These are phyloP conservation scores for Nicotiana sylvestris DNA, from an alignment of 257 asterid species.

Conservation along the genomic window DNA sequence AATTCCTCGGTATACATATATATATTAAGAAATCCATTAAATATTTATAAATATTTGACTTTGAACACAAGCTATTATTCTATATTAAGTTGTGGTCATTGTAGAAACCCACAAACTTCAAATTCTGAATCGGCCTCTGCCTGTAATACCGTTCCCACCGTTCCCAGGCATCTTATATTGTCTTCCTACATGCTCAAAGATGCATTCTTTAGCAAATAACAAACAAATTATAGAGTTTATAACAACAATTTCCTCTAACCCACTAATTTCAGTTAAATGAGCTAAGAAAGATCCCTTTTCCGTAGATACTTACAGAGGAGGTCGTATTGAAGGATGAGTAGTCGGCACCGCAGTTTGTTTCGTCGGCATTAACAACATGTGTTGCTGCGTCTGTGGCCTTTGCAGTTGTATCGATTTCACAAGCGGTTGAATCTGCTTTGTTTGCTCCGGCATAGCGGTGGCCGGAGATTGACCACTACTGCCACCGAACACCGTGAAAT, in stretches of 20 bases:
- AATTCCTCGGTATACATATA: too few relatives aligned
- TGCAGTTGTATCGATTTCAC: too few relatives aligned
- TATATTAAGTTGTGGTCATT: too few relatives aligned
- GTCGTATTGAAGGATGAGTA: constrained; percentile 47
- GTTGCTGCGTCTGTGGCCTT: neutral
- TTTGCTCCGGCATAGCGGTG: constrained; percentile 24
- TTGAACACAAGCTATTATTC: too few relatives aligned
- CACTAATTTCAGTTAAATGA: neutral
- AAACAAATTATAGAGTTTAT: neutral
- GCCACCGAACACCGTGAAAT: constrained; percentile 60
- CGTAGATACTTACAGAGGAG: constrained; percentile 51
- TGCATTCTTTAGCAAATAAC: neutral
- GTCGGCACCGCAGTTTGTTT: constrained; percentile 50
- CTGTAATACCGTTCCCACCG: neutral
- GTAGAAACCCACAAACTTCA: too few relatives aligned
- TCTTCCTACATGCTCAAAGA: neutral
- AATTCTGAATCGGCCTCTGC: too few relatives aligned
- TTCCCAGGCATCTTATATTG: too few relatives aligned
- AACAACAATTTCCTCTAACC: neutral
- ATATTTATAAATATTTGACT: too few relatives aligned
- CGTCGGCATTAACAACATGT: constrained; percentile 37
- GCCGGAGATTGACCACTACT: constrained; percentile 24
- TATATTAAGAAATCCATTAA: too few relatives aligned
- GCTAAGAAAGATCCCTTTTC: neutral
- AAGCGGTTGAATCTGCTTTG: constrained; percentile 24